Evolutionary conservation across 768 basidiomycete species (phyloP).

Genomic region (Podaxis pistillaris): DNA sequence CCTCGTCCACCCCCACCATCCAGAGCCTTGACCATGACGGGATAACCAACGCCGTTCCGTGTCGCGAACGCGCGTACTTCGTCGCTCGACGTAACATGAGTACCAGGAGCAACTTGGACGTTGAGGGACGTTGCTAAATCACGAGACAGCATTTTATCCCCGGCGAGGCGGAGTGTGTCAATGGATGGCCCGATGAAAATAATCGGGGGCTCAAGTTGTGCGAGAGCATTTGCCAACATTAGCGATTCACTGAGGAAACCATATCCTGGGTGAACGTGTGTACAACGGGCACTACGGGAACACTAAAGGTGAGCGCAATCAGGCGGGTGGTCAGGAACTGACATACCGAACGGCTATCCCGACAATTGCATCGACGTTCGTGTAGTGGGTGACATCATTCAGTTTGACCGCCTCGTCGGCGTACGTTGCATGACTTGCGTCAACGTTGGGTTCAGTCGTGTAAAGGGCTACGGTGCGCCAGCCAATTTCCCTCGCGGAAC

Average conservation of each 20-base stretch:
- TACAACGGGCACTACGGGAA: conserved; percentile 27
- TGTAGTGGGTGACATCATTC: conserved; percentile 56
- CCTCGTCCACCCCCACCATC: conserved; percentile 90
- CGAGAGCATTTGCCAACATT: conserved; percentile 73
- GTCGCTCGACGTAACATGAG: conserved; percentile 22
- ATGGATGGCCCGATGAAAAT: conserved; percentile 82
- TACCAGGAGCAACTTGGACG: conserved; percentile 31
- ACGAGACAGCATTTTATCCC: conserved; percentile 37
- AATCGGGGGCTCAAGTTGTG: conserved; percentile 57
- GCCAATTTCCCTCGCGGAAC: conserved; percentile 80
- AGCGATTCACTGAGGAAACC: conserved; percentile 90
- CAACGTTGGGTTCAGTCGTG: conserved; percentile 57
- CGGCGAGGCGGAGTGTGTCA: conserved; percentile 74
- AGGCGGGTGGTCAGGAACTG: neutral
- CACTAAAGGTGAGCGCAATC: neutral
- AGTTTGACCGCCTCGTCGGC: conserved; percentile 89
- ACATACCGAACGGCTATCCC: conserved; percentile 27
- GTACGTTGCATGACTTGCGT: conserved; percentile 77
- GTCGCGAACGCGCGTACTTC: conserved; percentile 29
- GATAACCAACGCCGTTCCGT: conserved; percentile 26
- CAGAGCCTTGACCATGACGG: conserved; percentile 88
- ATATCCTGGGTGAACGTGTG: conserved; percentile 56
- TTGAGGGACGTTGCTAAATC: conserved; percentile 29
- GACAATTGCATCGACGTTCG: conserved; percentile 30
- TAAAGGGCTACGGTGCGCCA: conserved; percentile 90